A percentile compares a stretch with the other conserved stretches of the same genome.
Evolutionary conservation across 2,329 filamentous ascomycete species (phyloP).

Genomic region (Botrytis tulipae): DNA sequence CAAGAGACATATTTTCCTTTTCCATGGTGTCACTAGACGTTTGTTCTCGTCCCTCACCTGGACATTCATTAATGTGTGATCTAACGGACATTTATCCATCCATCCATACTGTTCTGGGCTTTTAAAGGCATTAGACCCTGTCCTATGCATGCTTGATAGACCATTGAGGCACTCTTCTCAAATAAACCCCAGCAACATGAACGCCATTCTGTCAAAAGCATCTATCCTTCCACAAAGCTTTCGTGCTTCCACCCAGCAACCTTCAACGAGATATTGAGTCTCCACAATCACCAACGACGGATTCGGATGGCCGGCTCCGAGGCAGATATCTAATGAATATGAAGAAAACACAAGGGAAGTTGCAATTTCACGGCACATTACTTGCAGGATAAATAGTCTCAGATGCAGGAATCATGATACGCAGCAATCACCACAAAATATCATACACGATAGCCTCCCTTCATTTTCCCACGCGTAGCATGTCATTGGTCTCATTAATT

Average conservation of each 20-base stretch:
- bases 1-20: not conserved
- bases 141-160: constrained; percentile 6
- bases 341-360: constrained; percentile 2
- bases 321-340: not conserved
- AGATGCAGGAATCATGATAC: constrained; percentile 15
- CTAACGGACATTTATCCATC: not conserved
- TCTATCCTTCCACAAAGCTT: constrained; percentile 9
- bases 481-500: not conserved
- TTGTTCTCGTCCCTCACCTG: not conserved
- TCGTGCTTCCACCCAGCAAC: constrained; percentile 2
- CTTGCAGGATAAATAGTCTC: constrained; percentile 16
- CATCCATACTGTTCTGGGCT: constrained; percentile 5
- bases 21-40: not conserved
- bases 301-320: not conserved
- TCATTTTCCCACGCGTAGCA: not conserved
- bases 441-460: not conserved
- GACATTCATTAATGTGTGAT: not conserved
- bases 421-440: constrained; percentile 1
- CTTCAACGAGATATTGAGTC: constrained; percentile 6
- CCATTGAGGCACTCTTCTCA: not conserved
- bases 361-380: constrained; percentile 13
- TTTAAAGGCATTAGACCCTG: not conserved
- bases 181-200: constrained; percentile 4
- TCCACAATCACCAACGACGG: constrained; percentile 12
- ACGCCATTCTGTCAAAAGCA: constrained; percentile 17